Evolutionary conservation across 2,329 filamentous ascomycete genomes (phyloP), one percentile per base, ranked within the genome.

Genomic region (Phialophora chinensis): DNA sequence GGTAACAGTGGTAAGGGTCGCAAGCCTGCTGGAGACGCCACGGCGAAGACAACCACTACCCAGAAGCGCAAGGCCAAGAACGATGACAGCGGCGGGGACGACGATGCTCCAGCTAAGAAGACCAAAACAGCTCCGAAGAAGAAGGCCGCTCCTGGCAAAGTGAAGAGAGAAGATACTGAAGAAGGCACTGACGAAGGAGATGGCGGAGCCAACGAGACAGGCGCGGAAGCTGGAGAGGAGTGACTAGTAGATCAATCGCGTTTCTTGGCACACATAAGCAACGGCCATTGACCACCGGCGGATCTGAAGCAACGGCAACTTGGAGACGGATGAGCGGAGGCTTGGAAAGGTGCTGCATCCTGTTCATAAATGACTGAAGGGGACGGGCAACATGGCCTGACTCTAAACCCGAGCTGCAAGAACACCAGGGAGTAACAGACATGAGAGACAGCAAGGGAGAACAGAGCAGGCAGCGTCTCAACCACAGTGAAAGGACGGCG

Each of bases 91-190:
- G 33, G 12, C 38, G 25, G 17, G n/a, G 56, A 53, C 35, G 59
- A 55, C 8, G 54, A 60, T 20, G 10, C 61, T 1, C 33, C 62
- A 7, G 10, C 56, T 1, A 66, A 57, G 62, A 71, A 67, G 58
- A 57, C 33, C 35, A 62, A 60, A 38, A 29, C n/a, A n/a, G 17
- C 52, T 25, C 50, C 25, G 14, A 63, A 33, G 42, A 62, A 66
- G 54, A 54, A 59, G 11, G 42, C 55, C 14, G 31, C 29, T 38
- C 53, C 20, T 33, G 49, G 1, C 29, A 54, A 60, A 47, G 49
- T 27, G 10, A 44, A 65, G 38, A 35, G 47, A 12, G 54, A 25
- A 27, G 55, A 63, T n/a, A 12, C 35, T n/a, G 61, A 63, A 8
- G 55, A 55, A 20, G 60, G 4, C 25, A 23, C 4, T 0, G 38